These are phyloP conservation scores for Hypoxylon rubiginosum DNA, from an alignment of 2,329 filamentous ascomycete genomes.

Conservation along the genomic window DNA sequence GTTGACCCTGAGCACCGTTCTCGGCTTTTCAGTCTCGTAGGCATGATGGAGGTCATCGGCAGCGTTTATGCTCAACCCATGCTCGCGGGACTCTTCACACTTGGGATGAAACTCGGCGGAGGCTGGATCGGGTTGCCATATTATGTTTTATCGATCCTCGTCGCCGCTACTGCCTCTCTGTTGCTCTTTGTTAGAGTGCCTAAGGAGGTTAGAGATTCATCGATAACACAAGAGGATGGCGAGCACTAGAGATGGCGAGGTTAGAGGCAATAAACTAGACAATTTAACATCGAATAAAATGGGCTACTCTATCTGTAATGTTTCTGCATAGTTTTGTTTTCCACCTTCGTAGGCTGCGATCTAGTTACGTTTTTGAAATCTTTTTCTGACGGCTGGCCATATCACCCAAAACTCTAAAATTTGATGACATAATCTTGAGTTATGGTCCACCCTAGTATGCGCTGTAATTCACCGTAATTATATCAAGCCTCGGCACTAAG, in stretches of 20 bases:
- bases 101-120: constrained; percentile 48
- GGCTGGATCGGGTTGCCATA: constrained; percentile 52
- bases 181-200: constrained; percentile 46
- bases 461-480: no score
- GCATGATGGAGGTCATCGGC: constrained; percentile 51
- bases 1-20: constrained; percentile 50
- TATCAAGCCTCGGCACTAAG: no score
- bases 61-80: constrained; percentile 49
- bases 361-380: no score
- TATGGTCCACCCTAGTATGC: no score
- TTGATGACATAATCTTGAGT: no score
- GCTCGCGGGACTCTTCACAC: constrained; percentile 50
- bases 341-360: no score
- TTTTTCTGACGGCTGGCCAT: no score
- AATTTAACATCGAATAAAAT: no score
- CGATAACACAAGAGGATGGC: constrained; percentile 9
- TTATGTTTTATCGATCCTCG: constrained; percentile 44
- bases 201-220: constrained; percentile 12
- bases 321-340: no score
- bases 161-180: constrained; percentile 34
- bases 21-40: constrained; percentile 51
- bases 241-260: constrained; percentile 13
- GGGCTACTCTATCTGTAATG: no score
- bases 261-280: constrained; percentile 2
- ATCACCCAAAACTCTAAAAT: no score